Evolutionary conservation across 768 basidiomycete genomes (phyloP), one percentile per base, ranked within the genome.

Genomic region (Psilocybe tampanensis): DNA sequence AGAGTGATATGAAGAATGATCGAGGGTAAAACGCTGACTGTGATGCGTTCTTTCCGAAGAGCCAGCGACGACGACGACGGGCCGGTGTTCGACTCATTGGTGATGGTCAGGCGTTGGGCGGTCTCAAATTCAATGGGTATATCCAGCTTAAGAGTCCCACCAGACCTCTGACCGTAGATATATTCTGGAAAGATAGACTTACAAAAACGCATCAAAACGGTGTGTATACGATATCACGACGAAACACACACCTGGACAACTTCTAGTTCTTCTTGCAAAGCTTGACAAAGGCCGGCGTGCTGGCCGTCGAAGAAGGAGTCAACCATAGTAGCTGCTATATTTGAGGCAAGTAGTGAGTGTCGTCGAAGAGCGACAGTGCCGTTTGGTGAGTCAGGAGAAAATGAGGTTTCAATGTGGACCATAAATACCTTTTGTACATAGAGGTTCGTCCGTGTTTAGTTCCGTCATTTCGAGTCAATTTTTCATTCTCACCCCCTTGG

Each of bases 141-240:
- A 60, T 89, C 82, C 23, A 87, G 79, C 62, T 78, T 84, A 43
- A 87, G 58, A 6, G 65, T 60, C 1, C 74, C 74, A 50, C 74
- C 66, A 34, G 66, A 62, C n/a, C 69, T 67, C 43, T 72, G 66
- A 47, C 71, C 77, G 4, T 81, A 78, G 36, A 88, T 61, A 64
- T 76, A 89, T 62, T 89, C 86, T 29, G 90, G 90, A 67, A 86
- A 88, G 39, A 90, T 90, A n/a, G 89, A 83, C 89, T 91, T 33
- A 52, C 6, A 2, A 48, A 19, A 29, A 3, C n/a, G 29, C n/a
- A n/a, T 47, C 15, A 47, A 18, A 33, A 24, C 32, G 22, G 55
- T 39, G 36, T 4, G 41, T 26, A 49, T 44, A 44, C 36, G 32
- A 24, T 13, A 18, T 41, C 12, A 44, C 17, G 18, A 12, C 12